phyloP scores from a whole-genome alignment of 1,139 yeast species.

The Arxiozyma heterogenica region DNA sequence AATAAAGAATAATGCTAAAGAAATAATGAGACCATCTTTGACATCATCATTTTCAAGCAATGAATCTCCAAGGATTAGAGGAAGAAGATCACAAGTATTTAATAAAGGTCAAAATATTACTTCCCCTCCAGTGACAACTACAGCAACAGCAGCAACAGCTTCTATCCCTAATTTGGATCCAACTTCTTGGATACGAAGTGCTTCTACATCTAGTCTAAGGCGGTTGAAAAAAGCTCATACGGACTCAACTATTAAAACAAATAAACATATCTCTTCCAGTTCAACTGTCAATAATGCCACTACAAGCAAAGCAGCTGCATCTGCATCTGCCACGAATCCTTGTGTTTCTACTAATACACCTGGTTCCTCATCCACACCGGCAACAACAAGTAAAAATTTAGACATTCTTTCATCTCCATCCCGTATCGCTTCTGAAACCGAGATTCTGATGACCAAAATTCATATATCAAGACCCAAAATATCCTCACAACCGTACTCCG shows the following conservation, averaged over 20 bases:
- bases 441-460: neutral
- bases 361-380: too few relatives aligned
- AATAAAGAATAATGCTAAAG: neutral
- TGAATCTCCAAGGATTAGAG: slow-evolving; percentile 2
- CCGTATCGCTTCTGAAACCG: neutral
- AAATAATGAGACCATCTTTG: slow-evolving; percentile 1
- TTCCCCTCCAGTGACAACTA: neutral
- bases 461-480: neutral
- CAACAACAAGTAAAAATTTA: neutral
- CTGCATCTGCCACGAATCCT: neutral
- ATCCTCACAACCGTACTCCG: neutral
- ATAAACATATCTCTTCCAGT: too few relatives aligned
- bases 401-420: neutral
- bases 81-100: slow-evolving; percentile 3
- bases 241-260: neutral
- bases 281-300: too few relatives aligned
- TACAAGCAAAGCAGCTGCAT: neutral
- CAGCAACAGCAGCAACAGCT: neutral
- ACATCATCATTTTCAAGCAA: neutral
- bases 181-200: slow-evolving; percentile 9
- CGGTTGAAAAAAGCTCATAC: neutral
- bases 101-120: neutral
- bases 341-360: neutral
- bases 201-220: slow-evolving; percentile 7
- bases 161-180: neutral